Evolutionary conservation across 2,329 filamentous ascomycete genomes (phyloP).

Genomic region (Raffaelea ambrosiae): DNA sequence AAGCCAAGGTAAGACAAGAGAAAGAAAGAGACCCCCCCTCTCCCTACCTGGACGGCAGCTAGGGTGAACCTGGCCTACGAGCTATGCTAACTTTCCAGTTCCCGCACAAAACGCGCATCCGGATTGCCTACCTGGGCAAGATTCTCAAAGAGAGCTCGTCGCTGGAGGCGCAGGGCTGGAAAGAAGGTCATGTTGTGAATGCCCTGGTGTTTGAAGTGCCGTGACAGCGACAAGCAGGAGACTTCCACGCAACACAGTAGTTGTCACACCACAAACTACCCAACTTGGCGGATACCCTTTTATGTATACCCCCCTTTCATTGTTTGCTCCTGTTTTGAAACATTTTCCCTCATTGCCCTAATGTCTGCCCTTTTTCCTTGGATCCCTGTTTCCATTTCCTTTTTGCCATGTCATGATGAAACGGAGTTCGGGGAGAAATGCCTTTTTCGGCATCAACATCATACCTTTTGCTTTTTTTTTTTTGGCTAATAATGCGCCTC

Average conservation of each 20-base stretch:
- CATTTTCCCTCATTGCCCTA: no score
- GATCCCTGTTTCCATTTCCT: no score
- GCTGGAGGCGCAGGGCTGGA: slow-evolving; percentile 65
- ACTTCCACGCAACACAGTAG: no score
- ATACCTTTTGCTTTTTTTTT: background rate
- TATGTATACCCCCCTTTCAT: background rate
- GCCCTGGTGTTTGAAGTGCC: slow-evolving; percentile 53
- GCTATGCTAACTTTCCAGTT: slow-evolving; percentile 35
- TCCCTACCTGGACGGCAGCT: no score
- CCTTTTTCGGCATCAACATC: background rate
- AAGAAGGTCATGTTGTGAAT: slow-evolving; percentile 66
- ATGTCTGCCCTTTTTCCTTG: no score
- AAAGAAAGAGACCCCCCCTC: no score
- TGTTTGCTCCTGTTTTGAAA: background rate
- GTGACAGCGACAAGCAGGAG: no score
- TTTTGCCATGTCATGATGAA: no score
- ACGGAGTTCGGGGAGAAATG: background rate
- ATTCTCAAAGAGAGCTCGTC: slow-evolving; percentile 62
- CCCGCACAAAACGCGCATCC: slow-evolving; percentile 48
- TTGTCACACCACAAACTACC: no score
- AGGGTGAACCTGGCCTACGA: background rate
- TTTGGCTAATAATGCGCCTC: no score
- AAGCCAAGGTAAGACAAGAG: slow-evolving; percentile 50
- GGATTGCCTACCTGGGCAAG: slow-evolving; percentile 73
- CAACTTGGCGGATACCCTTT: no score